phyloP scores from a whole-genome alignment of 441 rosid species.

The Capsella rubella region DNA sequence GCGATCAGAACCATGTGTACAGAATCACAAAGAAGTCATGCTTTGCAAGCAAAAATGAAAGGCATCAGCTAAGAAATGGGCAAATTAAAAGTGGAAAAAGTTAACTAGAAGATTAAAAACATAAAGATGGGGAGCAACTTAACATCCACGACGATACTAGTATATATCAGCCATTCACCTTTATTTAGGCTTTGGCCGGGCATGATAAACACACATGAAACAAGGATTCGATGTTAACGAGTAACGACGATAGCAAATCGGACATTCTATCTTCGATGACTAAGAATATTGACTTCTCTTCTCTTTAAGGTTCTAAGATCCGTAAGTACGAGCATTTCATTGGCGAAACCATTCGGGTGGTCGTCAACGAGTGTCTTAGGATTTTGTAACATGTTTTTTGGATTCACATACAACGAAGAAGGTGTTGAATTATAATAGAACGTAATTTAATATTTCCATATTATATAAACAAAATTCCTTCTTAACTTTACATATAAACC shows the following conservation, averaged over 20 bases:
- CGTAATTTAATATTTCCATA: not conserved
- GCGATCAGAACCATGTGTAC: not conserved
- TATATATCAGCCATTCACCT: not conserved
- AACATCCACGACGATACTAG: not conserved
- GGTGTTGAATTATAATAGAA: not conserved
- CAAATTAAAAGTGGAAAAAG: not conserved
- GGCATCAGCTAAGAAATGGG: not conserved
- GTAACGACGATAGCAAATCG: not conserved
- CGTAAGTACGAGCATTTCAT: not conserved
- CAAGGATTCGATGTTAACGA: not conserved
- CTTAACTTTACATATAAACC: not conserved
- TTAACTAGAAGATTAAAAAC: not conserved
- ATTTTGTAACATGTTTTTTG: not conserved
- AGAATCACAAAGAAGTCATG: slow-evolving; percentile 4
- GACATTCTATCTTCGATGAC: not conserved
- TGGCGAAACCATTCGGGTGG: not conserved
- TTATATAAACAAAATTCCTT: too few relatives aligned
- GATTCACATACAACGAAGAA: not conserved
- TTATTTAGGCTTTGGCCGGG: not conserved
- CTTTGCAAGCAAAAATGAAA: not conserved
- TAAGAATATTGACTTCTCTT: not conserved
- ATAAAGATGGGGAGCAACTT: not conserved
- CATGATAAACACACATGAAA: not conserved
- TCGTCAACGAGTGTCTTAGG: not conserved
- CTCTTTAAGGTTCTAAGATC: not conserved